Base-by-base conservation (phyloP, 192 early-diverging fungal genomes). In the Lunasporangiospora selenospora region DNA sequence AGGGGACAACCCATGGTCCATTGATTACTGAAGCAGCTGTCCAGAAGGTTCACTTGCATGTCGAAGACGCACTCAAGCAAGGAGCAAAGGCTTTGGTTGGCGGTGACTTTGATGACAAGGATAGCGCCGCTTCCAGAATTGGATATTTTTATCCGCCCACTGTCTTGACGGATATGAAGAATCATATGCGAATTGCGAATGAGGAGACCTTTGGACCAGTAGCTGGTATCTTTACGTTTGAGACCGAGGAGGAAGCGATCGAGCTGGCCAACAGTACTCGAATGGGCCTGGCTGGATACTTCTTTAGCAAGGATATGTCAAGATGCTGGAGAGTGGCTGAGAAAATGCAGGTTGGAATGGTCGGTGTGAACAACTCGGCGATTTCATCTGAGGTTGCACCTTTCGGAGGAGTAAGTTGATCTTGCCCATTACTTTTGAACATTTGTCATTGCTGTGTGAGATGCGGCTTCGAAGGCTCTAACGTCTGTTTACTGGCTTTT, bases 151-250 rank as follows among this genome's bases (percentile, higher is more conserved):
- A 87, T 58, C 82, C 90, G 30, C 94, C 94, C 19, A 96, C 95
- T 1, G 82, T 97, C 19, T 62, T 97, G 29, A 77, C 79, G 2
- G 81, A 84, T n/a, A 87, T 92, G 67, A 81, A 77, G 7, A 78
- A 83, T 31, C 78, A 83, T 27, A 92, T 93, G 88, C 59, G 60
- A 13, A 85, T 96, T 46, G 66, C 85, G 26, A 77, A 63, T 18
- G 91, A 95, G 67, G 96, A 98, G 75, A 91, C 89, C 6, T 98
- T 98, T 85, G 96, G 96, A 8, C 95, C 96, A 7, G 83, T 98
- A 24, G 92, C 90, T 29, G 87, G 83, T 12, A 76, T 98, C 29
- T 89, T 85, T 71, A 78, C 58, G 15, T 98, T 98, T 67, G 58
- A 85, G 0, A 85, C 84, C 15, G 93, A 95, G 53, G 88, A 91